Base-by-base conservation (phyloP, 805 yeast genomes). In the Pachysolen tannophilus region DNA sequence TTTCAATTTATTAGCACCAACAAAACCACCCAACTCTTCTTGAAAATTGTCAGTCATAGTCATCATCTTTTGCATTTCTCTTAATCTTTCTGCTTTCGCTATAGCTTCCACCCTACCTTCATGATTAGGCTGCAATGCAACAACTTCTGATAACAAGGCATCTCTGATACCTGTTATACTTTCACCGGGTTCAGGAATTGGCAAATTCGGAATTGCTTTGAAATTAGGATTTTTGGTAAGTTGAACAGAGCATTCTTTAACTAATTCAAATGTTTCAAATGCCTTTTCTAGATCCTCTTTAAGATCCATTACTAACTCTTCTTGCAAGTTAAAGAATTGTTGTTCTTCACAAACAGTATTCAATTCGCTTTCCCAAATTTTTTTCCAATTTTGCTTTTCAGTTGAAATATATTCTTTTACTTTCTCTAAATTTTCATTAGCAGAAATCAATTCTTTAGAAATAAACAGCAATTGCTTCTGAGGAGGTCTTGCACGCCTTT, bases 261-360 rank as follows among this genome's bases (percentile, higher is more conserved):
- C 88, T 26, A 92, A 63, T 27, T 72, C 73, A 49, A 78, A 85
- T 0, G 97, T 90, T 49, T 87, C 95, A 30, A 67, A 65, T 1
- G 94, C 92, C 47, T 78, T 81, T 17, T 69, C 72, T 21, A 92
- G 58, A 57, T 92, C 99, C 42, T 85, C 92, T 28, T 70, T 73
- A 43, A 92, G 59, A 50, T 90, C 94, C 20, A 66, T 67, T 2
- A 85, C 74, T 36, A 94, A 69, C 41, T 85, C 95, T 48, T 86
- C 96, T 55, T 90, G 97, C 14, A 86, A 68, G 37, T 83, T 83
- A 59, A 88, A 76, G 54, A 86, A 86, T 45, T 90, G 94, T 55
- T 92, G 97, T 50, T 88, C 97, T 49, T 86, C 95, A 44, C 95
- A 82, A 10, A 92, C 90, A 25, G 80, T 79, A 41, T 86, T 92